phyloP scores from a whole-genome alignment of 2,329 filamentous ascomycete species.

The Pyrenochaeta sp. region DNA sequence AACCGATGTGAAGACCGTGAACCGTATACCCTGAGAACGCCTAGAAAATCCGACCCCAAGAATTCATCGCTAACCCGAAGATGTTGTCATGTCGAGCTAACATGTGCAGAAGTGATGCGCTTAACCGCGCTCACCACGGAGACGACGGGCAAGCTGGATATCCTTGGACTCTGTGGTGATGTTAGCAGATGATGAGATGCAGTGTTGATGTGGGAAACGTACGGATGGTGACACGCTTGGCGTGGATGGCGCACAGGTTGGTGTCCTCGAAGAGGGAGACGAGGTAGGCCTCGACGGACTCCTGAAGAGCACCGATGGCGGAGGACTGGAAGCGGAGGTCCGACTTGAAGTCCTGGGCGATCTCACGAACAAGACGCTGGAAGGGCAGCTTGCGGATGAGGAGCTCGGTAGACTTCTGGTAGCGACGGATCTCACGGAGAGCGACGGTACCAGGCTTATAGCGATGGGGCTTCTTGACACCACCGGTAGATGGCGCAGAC shows the following conservation, averaged over 20 bases:
- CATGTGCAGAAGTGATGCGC: conserved; percentile 27
- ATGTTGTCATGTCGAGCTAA: conserved; percentile 33
- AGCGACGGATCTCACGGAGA: conserved; percentile 87
- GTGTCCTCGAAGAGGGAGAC: conserved; percentile 98
- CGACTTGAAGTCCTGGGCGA: conserved; percentile 69
- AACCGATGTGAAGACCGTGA: conserved; percentile 47
- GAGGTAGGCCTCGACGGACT: conserved; percentile 94
- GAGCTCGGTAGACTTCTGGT: conserved; percentile 89
- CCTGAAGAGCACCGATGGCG: conserved; percentile 90
- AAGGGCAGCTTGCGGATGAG: conserved; percentile 83
- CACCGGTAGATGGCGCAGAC: conserved; percentile 92
- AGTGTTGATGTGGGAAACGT: conserved; percentile 19
- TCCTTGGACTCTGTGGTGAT: conserved; percentile 80
- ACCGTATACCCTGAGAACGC: conserved; percentile 47
- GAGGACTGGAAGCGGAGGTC: conserved; percentile 95
- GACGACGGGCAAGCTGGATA: conserved; percentile 81
- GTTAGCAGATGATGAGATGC: conserved; percentile 24
- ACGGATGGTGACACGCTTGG: conserved; percentile 91
- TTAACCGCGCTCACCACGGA: conserved; percentile 63
- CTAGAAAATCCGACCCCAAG: conserved; percentile 36
- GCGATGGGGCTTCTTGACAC: conserved; percentile 64
- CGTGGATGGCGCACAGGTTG: conserved; percentile 98
- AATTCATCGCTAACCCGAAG: conserved; percentile 32
- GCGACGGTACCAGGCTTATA: conserved; percentile 74
- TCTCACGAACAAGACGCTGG: conserved; percentile 79